phyloP scores from a whole-genome alignment of 768 basidiomycete species.

The Tubosaeta sp. region DNA sequence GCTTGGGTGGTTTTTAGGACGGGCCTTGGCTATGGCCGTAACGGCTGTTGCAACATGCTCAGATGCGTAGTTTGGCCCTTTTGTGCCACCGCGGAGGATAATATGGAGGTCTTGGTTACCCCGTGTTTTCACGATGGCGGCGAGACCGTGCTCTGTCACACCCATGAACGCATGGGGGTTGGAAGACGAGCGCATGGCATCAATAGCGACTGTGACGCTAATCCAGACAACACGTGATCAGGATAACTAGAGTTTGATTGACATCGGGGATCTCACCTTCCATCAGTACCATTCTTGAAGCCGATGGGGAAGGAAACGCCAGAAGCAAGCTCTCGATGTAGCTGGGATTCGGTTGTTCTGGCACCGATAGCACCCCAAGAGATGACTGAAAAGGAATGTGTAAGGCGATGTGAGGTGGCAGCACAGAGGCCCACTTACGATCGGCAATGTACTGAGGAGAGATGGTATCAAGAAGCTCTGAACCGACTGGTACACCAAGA shows the following conservation, averaged over 20 bases:
- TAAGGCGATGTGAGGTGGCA: conserved; percentile 1
- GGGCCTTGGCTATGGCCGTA: conserved; percentile 61
- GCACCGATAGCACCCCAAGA: conserved; percentile 98
- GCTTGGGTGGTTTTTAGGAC: conserved; percentile 48
- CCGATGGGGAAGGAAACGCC: conserved; percentile 97
- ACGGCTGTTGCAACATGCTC: conserved; percentile 68
- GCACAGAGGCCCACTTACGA: conserved; percentile 37
- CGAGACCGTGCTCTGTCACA: conserved; percentile 81
- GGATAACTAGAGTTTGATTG: not conserved
- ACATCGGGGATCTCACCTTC: conserved; percentile 43
- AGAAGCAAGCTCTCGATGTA: conserved; percentile 94
- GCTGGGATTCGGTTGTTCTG: conserved; percentile 94
- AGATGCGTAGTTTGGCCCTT: conserved; percentile 82
- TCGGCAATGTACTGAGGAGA: conserved; percentile 83
- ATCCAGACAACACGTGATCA: not conserved
- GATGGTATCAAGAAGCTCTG: conserved; percentile 85
- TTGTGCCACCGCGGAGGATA: conserved; percentile 90
- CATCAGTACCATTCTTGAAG: conserved; percentile 99
- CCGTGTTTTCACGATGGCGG: conserved; percentile 90
- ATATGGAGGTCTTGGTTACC: conserved; percentile 90
- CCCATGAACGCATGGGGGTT: conserved; percentile 98
- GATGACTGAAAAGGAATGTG: conserved; percentile 42
- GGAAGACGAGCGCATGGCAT: conserved; percentile 90
- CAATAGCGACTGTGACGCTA: conserved; percentile 84
- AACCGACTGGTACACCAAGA: conserved; percentile 88